phyloP scores from a whole-genome alignment of 495 filamentous ascomycete species.

The Penicillium paxilli region DNA sequence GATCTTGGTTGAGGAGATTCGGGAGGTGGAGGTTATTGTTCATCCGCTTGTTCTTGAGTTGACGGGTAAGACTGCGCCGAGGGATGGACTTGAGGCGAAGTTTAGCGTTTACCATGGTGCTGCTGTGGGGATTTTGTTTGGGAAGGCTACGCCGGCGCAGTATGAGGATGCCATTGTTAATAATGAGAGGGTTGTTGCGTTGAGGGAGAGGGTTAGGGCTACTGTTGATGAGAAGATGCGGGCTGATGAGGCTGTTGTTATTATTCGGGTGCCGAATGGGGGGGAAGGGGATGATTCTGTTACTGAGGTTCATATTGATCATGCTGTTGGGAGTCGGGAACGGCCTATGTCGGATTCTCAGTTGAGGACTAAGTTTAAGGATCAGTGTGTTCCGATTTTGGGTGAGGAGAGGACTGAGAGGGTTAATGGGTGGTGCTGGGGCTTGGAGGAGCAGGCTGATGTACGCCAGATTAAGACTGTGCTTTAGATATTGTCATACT shows the following conservation, averaged over 20 bases:
- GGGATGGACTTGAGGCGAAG: conserved; percentile 52
- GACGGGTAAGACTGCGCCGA: conserved; percentile 50
- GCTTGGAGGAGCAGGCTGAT: conserved; percentile 9
- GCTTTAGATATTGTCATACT: conserved; percentile 7
- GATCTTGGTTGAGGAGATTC: conserved; percentile 4
- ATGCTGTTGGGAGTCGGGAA: conserved; percentile 53
- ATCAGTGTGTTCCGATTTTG: conserved; percentile 32
- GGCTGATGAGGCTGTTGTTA: conserved; percentile 44
- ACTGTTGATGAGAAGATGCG: conserved; percentile 35
- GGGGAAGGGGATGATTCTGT: conserved; percentile 14
- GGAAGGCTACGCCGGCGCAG: conserved; percentile 49
- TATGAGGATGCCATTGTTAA: conserved; percentile 48
- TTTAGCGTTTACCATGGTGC: conserved; percentile 56
- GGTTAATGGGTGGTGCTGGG: conserved; percentile 23
- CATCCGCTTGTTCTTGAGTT: conserved; percentile 55
- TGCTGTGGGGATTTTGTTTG: conserved; percentile 49
- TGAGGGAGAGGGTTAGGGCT: conserved; percentile 45
- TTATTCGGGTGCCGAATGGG: conserved; percentile 29
- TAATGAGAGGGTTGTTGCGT: conserved; percentile 31
- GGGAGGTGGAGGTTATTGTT: conserved; percentile 34
- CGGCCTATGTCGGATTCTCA: conserved; percentile 45
- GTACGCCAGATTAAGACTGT: conserved; percentile 15
- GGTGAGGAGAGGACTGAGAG: conserved; percentile 8
- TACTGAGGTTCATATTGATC: conserved; percentile 44
- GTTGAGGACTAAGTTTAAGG: conserved; percentile 47